These are phyloP conservation scores for Skeletonema tropicum DNA, from an alignment of 108 stramenopile genomes.

Conservation along the genomic window DNA sequence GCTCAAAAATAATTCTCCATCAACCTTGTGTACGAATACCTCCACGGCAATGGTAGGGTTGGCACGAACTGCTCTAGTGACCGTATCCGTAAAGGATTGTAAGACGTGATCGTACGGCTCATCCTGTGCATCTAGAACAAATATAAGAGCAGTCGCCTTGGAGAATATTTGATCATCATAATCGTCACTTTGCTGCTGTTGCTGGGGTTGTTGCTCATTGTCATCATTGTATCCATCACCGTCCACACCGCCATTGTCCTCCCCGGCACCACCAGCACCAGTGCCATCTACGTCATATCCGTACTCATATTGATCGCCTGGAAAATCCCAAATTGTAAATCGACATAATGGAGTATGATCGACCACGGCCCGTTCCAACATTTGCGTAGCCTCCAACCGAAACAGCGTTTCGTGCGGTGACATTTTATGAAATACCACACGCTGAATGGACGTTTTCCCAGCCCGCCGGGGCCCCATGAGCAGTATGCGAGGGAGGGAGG, in stretches of 20 bases:
- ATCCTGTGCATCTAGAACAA: constrained; percentile 92
- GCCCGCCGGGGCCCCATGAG: constrained; percentile 94
- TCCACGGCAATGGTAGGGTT: constrained; percentile 93
- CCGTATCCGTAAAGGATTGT: constrained; percentile 87
- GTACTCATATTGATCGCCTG: constrained; percentile 88
- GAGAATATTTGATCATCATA: constrained; percentile 40
- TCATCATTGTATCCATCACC: constrained; percentile 13
- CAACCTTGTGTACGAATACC: constrained; percentile 99
- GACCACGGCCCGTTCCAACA: constrained; percentile 79
- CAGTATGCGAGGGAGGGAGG: constrained; percentile 87
- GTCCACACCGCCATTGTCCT: constrained; percentile 7
- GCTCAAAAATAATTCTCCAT: constrained; percentile 97
- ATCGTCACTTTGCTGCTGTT: constrained; percentile 7
- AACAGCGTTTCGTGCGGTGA: constrained; percentile 99
- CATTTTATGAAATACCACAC: constrained; percentile 99
- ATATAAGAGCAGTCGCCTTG: constrained; percentile 75
- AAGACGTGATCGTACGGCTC: constrained; percentile 91
- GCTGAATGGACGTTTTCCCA: constrained; percentile 94
- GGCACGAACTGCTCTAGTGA: constrained; percentile 76
- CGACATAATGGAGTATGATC: constrained; percentile 95
- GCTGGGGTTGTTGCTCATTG: constrained; percentile 20
- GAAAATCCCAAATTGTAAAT: constrained; percentile 99
- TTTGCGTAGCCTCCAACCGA: constrained; percentile 87
- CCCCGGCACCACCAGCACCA: constrained; percentile 10
- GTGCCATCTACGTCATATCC: constrained; percentile 29